Evolutionary conservation across 768 basidiomycete species (phyloP), one percentile per base, ranked within the genome.

Genomic region (Dentipellis sp.): DNA sequence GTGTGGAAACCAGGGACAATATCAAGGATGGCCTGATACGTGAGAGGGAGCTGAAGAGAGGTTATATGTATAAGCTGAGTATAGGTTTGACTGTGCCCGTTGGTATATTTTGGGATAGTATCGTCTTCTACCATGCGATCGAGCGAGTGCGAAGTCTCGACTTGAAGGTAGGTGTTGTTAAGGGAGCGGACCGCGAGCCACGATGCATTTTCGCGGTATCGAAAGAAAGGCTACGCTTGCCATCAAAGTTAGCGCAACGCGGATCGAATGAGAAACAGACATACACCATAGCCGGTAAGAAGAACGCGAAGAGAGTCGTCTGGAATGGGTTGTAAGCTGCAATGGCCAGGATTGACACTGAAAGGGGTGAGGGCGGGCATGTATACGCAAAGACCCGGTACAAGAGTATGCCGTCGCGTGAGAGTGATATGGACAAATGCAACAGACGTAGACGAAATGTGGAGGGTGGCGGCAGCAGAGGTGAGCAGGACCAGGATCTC

Each of bases 131-230:
- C 67, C 23, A 66, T 45, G 36, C 23, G 11, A 56, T 58, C 36
- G 68, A 60, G 29, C 64, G 66, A 50, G 52, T n/a, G n/a, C 19
- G 54, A 36, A 12, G 56, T 42, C 36, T 58, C 58, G 9, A 59
- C 22, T 7, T 58, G 38, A 5, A 86, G 66, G 56, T 80, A 61
- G 23, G 71, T 69, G 62, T 87, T 80, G 63, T 87, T 82, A 22
- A 88, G 72, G 8, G 82, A 75, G 58, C 78, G 71, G 10, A 84
- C 83, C 21, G 86, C 84, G 5, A 83, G 71, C 87, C 87, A 88
- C 21, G 86, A 86, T 5, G 86, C 85, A 64, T 88, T 88, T 61
- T 64, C 61, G 14, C 53, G 49, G 47, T 64, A 49, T 38, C 59
- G 59, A 38, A 50, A 46, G 40, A 61, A 66, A 37, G 63, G 61